These are phyloP conservation scores for Carex pumila DNA, from an alignment of 176 grass and related monocot genomes.

Conservation along the genomic window DNA sequence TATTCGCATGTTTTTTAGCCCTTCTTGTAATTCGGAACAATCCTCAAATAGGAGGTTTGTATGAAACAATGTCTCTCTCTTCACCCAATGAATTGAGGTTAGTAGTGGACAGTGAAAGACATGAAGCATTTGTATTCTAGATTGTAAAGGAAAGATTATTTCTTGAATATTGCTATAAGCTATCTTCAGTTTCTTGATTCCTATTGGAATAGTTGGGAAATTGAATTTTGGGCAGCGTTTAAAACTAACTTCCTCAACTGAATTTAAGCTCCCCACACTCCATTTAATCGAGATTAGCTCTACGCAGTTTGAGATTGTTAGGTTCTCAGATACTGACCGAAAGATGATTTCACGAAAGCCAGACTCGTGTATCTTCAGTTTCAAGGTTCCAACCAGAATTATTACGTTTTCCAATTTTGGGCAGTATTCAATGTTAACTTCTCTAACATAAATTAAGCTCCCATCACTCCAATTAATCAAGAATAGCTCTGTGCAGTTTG, in stretches of 20 bases:
- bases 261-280: neutral
- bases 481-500: neutral
- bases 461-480: neutral
- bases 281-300: neutral
- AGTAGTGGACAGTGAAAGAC: neutral
- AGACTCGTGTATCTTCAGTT: neutral
- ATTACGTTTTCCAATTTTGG: neutral
- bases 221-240: neutral
- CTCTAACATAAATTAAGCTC: neutral
- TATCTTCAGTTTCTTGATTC: neutral
- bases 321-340: neutral
- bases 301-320: neutral
- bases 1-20: neutral
- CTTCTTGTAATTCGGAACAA: neutral
- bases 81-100: neutral
- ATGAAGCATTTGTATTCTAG: neutral
- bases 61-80: neutral
- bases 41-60: neutral
- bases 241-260: neutral
- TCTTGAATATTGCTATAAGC: neutral
- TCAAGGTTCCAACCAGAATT: neutral
- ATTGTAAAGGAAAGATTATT: neutral
- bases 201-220: neutral
- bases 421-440: neutral
- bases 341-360: neutral